Evolutionary conservation across 2,329 filamentous ascomycete species (phyloP).

Genomic region (Fusarium ambrosium): DNA sequence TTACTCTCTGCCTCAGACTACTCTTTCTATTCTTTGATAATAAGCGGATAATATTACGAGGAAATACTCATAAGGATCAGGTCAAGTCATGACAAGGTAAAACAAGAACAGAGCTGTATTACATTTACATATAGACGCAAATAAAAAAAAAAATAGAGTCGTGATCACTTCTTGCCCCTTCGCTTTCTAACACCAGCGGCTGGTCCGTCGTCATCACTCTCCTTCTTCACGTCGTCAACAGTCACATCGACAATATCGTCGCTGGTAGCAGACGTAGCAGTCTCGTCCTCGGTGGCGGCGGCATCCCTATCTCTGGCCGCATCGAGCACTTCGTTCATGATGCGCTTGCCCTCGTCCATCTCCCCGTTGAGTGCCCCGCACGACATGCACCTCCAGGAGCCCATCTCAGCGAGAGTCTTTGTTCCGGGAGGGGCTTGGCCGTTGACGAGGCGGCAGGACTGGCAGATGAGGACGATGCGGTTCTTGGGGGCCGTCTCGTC

Average conservation of each 20-base stretch:
- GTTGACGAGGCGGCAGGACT: slow-evolving; percentile 87
- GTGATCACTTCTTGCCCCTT: slow-evolving; percentile 41
- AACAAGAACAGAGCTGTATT: slow-evolving; percentile 1
- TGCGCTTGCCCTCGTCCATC: slow-evolving; percentile 80
- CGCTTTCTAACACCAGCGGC: slow-evolving; percentile 45
- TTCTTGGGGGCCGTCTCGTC: slow-evolving; percentile 95
- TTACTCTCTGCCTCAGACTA: not conserved
- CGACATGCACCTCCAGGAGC: slow-evolving; percentile 89
- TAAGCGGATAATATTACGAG: not conserved
- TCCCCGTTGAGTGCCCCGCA: slow-evolving; percentile 87
- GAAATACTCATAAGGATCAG: not conserved
- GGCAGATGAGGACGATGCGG: slow-evolving; percentile 88
- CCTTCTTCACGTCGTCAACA: slow-evolving; percentile 21
- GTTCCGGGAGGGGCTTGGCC: slow-evolving; percentile 94
- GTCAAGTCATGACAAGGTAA: not conserved
- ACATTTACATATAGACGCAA: slow-evolving; percentile 13
- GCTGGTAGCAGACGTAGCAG: slow-evolving; percentile 11
- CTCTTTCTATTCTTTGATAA: not conserved
- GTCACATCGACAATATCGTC: slow-evolving; percentile 34
- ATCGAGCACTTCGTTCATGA: slow-evolving; percentile 74
- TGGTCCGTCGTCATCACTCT: slow-evolving; percentile 37
- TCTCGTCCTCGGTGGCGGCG: slow-evolving; percentile 29
- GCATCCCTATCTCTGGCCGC: slow-evolving; percentile 31
- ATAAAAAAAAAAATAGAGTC: slow-evolving; percentile 5
- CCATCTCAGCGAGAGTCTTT: slow-evolving; percentile 81